These are phyloP conservation scores for Phytophthora europaea DNA, from an alignment of 352 stramenopile genomes.

Conservation along the genomic window DNA sequence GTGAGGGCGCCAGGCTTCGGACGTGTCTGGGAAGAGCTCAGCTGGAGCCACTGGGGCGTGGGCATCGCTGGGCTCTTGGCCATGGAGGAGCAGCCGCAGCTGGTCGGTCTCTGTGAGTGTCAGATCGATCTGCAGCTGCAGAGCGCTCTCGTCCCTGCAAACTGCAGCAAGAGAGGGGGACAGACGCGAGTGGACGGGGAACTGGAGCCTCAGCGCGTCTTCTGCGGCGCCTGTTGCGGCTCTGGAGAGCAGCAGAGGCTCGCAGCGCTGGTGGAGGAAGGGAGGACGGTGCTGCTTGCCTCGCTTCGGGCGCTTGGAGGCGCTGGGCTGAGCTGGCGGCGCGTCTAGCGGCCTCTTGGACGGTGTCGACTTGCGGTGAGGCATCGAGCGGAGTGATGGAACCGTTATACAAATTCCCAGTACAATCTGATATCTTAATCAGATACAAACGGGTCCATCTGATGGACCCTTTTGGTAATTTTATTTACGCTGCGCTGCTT, in stretches of 20 bases:
- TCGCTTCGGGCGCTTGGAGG: conserved; percentile 18
- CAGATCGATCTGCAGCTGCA: conserved; percentile 20
- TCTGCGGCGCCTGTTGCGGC: not conserved
- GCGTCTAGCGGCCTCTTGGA: conserved; percentile 20
- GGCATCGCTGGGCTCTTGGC: conserved; percentile 2
- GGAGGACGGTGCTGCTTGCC: not conserved
- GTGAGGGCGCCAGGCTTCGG: conserved; percentile 21
- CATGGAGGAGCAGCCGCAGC: conserved; percentile 18
- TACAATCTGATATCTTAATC: not conserved
- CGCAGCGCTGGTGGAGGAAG: conserved; percentile 8
- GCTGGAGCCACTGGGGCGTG: conserved; percentile 17
- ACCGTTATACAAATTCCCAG: too few species aligned
- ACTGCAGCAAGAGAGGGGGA: conserved; percentile 11
- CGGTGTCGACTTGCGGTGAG: conserved; percentile 30
- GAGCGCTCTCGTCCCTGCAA: not conserved
- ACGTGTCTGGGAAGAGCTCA: conserved; percentile 38
- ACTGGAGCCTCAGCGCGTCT: conserved; percentile 13
- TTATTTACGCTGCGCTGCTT: not conserved
- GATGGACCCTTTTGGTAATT: not conserved
- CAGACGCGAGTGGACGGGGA: conserved; percentile 19
- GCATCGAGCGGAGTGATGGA: too few species aligned
- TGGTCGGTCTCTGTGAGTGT: conserved; percentile 21
- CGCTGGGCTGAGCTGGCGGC: not conserved
- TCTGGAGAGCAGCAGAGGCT: conserved; percentile 20
- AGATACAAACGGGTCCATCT: too few species aligned